Conservation (phyloP, 1,284 basidiomycete species). For the Melampsora larici-populina region DNA sequence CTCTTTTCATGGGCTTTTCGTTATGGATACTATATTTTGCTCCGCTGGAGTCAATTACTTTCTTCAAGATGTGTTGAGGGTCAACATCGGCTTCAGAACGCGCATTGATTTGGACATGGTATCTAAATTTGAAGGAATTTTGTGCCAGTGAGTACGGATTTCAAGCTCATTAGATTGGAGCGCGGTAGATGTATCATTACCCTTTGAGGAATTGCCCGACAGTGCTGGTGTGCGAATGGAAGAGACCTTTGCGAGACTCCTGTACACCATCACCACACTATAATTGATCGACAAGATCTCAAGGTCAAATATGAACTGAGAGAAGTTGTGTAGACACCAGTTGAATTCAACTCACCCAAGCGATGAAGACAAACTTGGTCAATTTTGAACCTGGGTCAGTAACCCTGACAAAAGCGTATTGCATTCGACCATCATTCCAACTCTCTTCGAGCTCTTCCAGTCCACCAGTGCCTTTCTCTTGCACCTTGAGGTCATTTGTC, state of each 20-base stretch:
- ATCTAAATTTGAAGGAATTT: constrained; percentile 46
- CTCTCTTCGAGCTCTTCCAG: constrained; percentile 89
- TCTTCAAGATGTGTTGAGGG: constrained; percentile 74
- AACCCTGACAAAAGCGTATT: constrained; percentile 88
- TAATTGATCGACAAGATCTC: not conserved
- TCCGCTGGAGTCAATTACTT: constrained; percentile 86
- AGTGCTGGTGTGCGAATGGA: constrained; percentile 76
- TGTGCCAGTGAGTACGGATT: not conserved
- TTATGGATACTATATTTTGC: constrained; percentile 75
- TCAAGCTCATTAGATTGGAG: not conserved
- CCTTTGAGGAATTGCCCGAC: constrained; percentile 79
- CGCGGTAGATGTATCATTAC: constrained; percentile 44
- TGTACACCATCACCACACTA: constrained; percentile 93
- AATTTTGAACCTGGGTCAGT: constrained; percentile 83
- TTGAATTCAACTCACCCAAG: constrained; percentile 52
- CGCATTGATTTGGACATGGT: constrained; percentile 87
- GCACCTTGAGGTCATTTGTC: constrained; percentile 84
- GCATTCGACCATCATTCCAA: constrained; percentile 88
- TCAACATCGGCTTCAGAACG: constrained; percentile 83
- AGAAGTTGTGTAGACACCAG: not conserved
- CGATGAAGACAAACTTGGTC: constrained; percentile 82
- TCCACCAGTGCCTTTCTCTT: constrained; percentile 75
- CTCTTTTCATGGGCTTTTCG: constrained; percentile 49
- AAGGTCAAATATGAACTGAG: constrained; percentile 51
- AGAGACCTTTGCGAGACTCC: constrained; percentile 84